Conservation (phyloP, 495 filamentous ascomycete species). For the Penicillium pulvis region DNA sequence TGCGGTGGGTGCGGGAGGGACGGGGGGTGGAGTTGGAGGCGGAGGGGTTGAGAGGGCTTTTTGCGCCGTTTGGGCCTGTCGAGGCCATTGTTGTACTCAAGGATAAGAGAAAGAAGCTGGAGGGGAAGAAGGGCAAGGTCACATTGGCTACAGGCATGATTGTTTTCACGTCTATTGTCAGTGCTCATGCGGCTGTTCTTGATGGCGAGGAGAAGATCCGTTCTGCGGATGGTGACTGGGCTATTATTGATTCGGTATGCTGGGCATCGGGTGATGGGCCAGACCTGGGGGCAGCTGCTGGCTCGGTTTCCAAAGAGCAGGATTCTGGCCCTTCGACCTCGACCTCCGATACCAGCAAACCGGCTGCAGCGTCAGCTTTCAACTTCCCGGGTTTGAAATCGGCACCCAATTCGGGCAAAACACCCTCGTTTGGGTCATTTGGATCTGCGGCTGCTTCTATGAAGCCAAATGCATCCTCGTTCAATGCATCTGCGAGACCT, state of each 20-base stretch:
- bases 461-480: constrained; percentile 31
- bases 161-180: constrained; percentile 59
- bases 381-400: constrained; percentile 40
- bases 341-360: constrained; percentile 20
- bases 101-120: constrained; percentile 54
- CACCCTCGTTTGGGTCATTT: constrained; percentile 55
- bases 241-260: constrained; percentile 52
- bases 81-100: constrained; percentile 57
- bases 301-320: neutral
- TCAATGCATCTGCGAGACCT: constrained; percentile 31
- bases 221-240: constrained; percentile 36
- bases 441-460: constrained; percentile 36
- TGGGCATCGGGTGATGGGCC: constrained; percentile 60
- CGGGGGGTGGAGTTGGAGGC: constrained; percentile 44
- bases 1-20: constrained; percentile 58
- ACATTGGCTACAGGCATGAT: constrained; percentile 56
- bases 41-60: constrained; percentile 46
- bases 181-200: constrained; percentile 60
- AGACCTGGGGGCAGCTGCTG: constrained; percentile 29
- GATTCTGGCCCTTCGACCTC: neutral
- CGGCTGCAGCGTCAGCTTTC: constrained; percentile 33
- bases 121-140: constrained; percentile 56
- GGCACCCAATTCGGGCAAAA: constrained; percentile 37
- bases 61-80: constrained; percentile 57
- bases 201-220: constrained; percentile 50